Percentiles rank a stretch among this genome's conserved stretches.
Conservation (phyloP, 495 filamentous ascomycete genomes). For the Aspergillus incahuasiensis region DNA sequence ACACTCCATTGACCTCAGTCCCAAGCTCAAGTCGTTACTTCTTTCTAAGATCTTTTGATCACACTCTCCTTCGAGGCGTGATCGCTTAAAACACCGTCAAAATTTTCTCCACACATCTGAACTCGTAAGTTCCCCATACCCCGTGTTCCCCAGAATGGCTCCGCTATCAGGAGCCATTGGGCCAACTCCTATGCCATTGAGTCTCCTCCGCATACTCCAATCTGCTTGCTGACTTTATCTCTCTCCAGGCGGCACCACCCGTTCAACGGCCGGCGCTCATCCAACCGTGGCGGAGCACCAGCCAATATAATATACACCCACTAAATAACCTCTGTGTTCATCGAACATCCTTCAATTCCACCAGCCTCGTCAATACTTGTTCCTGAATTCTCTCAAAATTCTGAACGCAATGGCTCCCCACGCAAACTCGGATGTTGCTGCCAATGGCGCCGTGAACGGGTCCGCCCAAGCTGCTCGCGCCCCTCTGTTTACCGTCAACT, state of each 20-base stretch:
- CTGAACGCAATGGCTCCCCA: conserved; percentile 81
- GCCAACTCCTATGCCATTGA: not conserved
- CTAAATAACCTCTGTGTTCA: conserved; percentile 26
- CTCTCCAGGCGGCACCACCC: conserved; percentile 79
- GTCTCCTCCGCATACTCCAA: not conserved
- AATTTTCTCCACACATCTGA: conserved; percentile 49
- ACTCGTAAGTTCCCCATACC: conserved; percentile 37
- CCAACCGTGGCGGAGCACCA: conserved; percentile 80
- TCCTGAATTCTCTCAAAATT: conserved; percentile 23
- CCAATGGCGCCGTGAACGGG: conserved; percentile 70
- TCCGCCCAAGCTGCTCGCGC: conserved; percentile 47
- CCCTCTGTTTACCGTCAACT: conserved; percentile 78
- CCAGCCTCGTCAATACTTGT: conserved; percentile 16
- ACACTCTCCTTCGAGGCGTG: conserved; percentile 37
- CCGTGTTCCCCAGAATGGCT: not conserved
- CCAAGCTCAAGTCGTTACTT: not conserved
- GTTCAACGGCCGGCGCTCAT: conserved; percentile 95
- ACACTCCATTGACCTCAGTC: conserved; percentile 4
- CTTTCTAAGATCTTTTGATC: conserved; percentile 27
- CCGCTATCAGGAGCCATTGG: not conserved
- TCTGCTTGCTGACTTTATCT: conserved; percentile 15
- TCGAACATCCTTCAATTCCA: conserved; percentile 12
- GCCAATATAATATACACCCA: conserved; percentile 68
- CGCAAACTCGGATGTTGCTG: conserved; percentile 59
- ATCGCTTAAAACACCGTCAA: conserved; percentile 44